Conservation (phyloP, 208 protist genomes). For the Naegleria gruberi region DNA sequence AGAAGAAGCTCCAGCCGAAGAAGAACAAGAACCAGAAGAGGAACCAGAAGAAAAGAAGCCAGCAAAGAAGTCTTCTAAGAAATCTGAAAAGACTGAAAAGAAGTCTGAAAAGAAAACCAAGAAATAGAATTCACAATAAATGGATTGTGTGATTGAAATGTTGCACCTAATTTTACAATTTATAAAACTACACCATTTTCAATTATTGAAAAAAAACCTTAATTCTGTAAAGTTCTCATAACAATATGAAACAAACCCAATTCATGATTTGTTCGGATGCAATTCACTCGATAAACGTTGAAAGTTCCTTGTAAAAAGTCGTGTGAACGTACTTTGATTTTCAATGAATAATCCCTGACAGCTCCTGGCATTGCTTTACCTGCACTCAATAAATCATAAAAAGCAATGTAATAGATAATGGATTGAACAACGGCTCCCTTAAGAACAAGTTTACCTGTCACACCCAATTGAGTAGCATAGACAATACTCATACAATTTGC, state of each 20-base stretch:
- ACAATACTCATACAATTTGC: conserved; percentile 6
- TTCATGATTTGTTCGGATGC: conserved; percentile 24
- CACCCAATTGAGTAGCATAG: conserved; percentile 13
- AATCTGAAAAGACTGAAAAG: too few relatives aligned
- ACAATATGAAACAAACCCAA: conserved; percentile 25
- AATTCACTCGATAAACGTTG: conserved; percentile 26
- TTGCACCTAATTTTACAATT: too few relatives aligned
- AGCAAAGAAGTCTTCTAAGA: not conserved
- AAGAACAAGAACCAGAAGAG: not conserved
- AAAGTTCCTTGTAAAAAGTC: conserved; percentile 4
- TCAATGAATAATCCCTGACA: conserved; percentile 19
- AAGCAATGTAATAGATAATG: conserved; percentile 27
- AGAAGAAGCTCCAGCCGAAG: not conserved
- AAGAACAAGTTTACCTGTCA: not conserved
- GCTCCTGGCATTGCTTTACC: conserved; percentile 13
- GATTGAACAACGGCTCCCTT: conserved; percentile 20
- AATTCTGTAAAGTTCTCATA: conserved; percentile 23
- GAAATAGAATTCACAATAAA: too few relatives aligned
- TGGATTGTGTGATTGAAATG: too few relatives aligned
- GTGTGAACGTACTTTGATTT: conserved; percentile 16
- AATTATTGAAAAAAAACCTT: not conserved
- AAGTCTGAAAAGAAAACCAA: too few relatives aligned
- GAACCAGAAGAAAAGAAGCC: not conserved
- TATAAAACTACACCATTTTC: too few relatives aligned
- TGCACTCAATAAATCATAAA: conserved; percentile 21